Conservation (phyloP, 2,329 filamentous ascomycete species). For the Coleophoma eucalyptorum region DNA sequence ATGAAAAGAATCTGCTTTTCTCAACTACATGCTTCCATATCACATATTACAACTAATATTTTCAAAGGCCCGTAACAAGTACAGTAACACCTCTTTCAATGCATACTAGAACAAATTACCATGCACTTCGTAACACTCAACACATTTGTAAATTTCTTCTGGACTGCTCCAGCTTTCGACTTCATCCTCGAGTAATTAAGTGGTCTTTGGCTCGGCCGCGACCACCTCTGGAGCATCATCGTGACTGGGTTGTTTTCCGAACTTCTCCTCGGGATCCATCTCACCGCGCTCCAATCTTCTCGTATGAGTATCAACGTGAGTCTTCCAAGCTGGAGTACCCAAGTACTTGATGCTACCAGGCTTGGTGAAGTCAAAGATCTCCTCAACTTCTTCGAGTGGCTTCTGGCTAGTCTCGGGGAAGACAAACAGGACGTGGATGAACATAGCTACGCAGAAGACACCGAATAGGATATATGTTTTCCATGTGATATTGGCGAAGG, state of each 20-base stretch:
- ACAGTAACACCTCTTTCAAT: too few species aligned
- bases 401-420: conserved; percentile 55
- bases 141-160: too few species aligned
- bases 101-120: too few species aligned
- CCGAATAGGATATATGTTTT: conserved; percentile 48
- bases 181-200: too few species aligned
- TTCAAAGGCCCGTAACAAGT: too few species aligned
- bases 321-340: conserved; percentile 25
- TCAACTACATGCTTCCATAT: too few species aligned
- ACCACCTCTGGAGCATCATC: conserved; percentile 2
- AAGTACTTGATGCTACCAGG: conserved; percentile 20
- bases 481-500: conserved; percentile 44
- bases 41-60: too few species aligned
- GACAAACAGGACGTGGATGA: conserved; percentile 47
- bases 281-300: conserved; percentile 20
- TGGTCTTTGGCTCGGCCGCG: too few species aligned
- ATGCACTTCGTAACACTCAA: too few species aligned
- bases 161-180: too few species aligned
- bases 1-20: too few species aligned
- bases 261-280: conserved; percentile 22
- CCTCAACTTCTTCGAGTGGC: conserved; percentile 49
- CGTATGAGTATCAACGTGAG: conserved; percentile 16
- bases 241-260: conserved; percentile 10
- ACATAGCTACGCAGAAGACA: conserved; percentile 46
- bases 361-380: conserved; percentile 34